Base-by-base conservation (phyloP, 2,329 filamentous ascomycete species). In the Apiospora malaysiana region DNA sequence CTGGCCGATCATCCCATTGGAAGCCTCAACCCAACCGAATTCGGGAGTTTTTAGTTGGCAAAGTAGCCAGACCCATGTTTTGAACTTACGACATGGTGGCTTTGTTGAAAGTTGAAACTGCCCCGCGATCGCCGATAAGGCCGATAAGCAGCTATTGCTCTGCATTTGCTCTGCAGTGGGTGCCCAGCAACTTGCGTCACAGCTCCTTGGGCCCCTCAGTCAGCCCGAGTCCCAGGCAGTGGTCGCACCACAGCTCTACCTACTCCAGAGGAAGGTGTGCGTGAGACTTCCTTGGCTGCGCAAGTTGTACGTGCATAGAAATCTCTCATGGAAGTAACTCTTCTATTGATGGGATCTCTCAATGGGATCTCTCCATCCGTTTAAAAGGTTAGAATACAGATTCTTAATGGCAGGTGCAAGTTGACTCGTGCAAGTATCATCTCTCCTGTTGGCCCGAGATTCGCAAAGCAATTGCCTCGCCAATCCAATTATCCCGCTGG, bases 71-170 rank as follows among this genome's bases (percentile, higher is more conserved):
- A 63, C 56, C 56, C 56, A 40, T 40, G 56, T 32, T 40, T 32
- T 40, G 9, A 63, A 63, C 56, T 63, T 63, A 63, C 56, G 56
- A 63, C 56, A 40, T 63, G 27, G 56, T 63, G 56, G 32, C 40
- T 63, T 63, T 63, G 56, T 63, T 63, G 56, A 40, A 63, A 63
- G 56, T 63, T 63, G 56, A 63, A 63, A 63, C 56, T 63, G 56
- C 56, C 56, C 56, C 56, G 56, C 56, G 56, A 63, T 63, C 56
- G 56, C 12, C 32, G 56, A 63, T 63, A 63, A 63, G 32, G 56
- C 27, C 56, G 56, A 63, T 63, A 63, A 63, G 56, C 56, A 63
- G 56, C 56, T 63, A 32, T 63, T 63, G 56, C 56, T 47, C 56
- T 63, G 27, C 56, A 40, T 32, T 32, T 6, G 32, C 32, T 32